Percentiles rank a stretch among this genome's conserved stretches.
phyloP scores from a whole-genome alignment of 2,329 filamentous ascomycete genomes.

The Mycocentrospora acerina region DNA sequence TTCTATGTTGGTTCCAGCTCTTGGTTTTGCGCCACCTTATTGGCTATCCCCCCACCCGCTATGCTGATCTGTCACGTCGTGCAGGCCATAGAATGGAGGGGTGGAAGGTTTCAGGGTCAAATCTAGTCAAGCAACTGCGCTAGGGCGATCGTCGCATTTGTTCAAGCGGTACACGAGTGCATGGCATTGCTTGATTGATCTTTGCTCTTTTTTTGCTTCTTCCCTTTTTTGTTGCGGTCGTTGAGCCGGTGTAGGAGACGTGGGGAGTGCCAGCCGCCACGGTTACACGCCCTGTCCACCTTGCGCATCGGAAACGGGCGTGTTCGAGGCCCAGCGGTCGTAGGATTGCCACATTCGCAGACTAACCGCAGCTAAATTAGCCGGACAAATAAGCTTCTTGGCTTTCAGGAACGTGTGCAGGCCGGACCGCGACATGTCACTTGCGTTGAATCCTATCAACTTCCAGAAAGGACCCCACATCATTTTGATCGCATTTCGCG shows the following conservation, averaged over 20 bases:
- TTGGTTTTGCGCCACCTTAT: no score
- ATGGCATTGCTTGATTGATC: conserved; percentile 29
- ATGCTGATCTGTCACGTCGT: no score
- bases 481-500: conserved; percentile 15
- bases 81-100: conserved; percentile 3
- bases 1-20: no score
- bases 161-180: conserved; percentile 13
- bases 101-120: conserved; percentile 19
- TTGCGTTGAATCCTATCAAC: conserved; percentile 19
- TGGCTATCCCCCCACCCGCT: no score
- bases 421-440: conserved; percentile 10
- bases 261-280: background rate
- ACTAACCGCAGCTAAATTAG: conserved; percentile 11
- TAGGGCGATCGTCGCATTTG: conserved; percentile 15
- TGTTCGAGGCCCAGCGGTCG: conserved; percentile 6
- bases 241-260: background rate
- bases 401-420: conserved; percentile 13
- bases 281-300: background rate
- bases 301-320: conserved; percentile 1
- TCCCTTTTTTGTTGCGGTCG: background rate
- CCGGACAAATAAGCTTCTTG: conserved; percentile 10
- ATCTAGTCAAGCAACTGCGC: conserved; percentile 19
- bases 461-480: conserved; percentile 14
- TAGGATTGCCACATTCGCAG: conserved; percentile 13
- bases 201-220: background rate